Evolutionary conservation across 2,329 filamentous ascomycete species (phyloP).

Genomic region (Alternaria consortialis): DNA sequence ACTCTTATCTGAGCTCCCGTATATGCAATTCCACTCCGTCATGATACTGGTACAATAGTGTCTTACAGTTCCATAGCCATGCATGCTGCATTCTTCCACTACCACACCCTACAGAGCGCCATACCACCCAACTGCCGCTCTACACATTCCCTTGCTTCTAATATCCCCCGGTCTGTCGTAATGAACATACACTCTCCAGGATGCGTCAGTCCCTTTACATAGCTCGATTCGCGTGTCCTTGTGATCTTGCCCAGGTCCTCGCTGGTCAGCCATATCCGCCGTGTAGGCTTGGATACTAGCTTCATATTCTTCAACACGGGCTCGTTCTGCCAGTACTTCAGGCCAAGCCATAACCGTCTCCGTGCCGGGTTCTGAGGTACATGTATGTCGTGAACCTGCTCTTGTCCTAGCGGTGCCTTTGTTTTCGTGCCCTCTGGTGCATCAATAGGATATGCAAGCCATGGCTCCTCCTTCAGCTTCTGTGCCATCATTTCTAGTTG

Average conservation of each 20-base stretch:
- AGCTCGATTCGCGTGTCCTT: conserved; percentile 71
- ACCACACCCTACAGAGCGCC: conserved; percentile 73
- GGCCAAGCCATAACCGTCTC: conserved; percentile 82
- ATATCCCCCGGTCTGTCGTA: conserved; percentile 76
- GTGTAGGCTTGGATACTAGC: conserved; percentile 77
- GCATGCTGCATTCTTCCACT: conserved; percentile 11
- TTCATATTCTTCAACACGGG: conserved; percentile 76
- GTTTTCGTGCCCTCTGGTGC: conserved; percentile 6
- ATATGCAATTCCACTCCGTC: conserved; percentile 4
- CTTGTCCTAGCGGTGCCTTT: conserved; percentile 27
- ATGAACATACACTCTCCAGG: conserved; percentile 86
- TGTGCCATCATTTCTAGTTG: conserved; percentile 40
- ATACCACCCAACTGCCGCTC: conserved; percentile 82
- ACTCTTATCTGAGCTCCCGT: background rate
- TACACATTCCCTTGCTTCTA: conserved; percentile 85
- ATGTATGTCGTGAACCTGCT: conserved; percentile 33
- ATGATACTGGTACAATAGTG: conserved; percentile 12
- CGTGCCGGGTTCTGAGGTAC: conserved; percentile 70
- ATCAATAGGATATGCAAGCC: conserved; percentile 41
- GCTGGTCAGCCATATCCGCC: conserved; percentile 72
- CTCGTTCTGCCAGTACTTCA: conserved; percentile 88
- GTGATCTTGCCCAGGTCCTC: conserved; percentile 70
- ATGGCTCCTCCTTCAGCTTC: conserved; percentile 54
- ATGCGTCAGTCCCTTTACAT: conserved; percentile 74
- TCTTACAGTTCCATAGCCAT: conserved; percentile 14